Base-by-base conservation (phyloP, 768 basidiomycete genomes). In the Botryobasidium botryosum region DNA sequence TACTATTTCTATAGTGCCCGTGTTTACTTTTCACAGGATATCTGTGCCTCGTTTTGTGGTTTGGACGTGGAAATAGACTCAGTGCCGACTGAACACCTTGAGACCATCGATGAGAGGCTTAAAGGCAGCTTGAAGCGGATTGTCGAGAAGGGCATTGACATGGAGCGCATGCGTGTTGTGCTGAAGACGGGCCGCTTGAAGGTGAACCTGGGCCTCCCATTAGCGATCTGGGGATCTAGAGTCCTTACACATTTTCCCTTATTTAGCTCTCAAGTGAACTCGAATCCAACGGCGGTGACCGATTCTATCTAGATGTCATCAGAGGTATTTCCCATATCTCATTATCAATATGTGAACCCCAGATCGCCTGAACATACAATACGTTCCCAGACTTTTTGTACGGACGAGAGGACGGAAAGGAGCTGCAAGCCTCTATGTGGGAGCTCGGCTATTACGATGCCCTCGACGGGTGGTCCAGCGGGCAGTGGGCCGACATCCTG, bases 151-250 rank as follows among this genome's bases (percentile, higher is more conserved):
- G 88, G 83, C 3, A 67, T 97, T 40, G 86, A 97, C 59, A 88
- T 96, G 80, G 68, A 76, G 25, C 68, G 92, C 7, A 94, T 99
- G 79, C 59, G 62, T 13, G 79, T 84, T 74, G 68, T 94, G 15
- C 75, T 99, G 37, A 73, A 77, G 51, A 68, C 87, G 41, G 87
- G 94, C 53, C 81, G 86, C 61, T 77, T 90, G 45, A 87, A 90
- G 68, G 78, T 82, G 49, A 42, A 59, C 15, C 5, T 31, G n/a
- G n/a, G n/a, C n/a, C n/a, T n/a, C n/a, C n/a, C n/a, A 25, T 26
- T 27, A 42, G 28, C 13, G 37, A 28, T n/a, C 21, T 29, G 27
- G 38, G 29, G 7, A 20, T 36, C 24, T 12, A 18, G 23, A 43
- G 43, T 39, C n/a, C n/a, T n/a, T n/a, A n/a, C n/a, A n/a, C n/a